Percentiles rank a stretch among this genome's conserved stretches.
phyloP scores from a whole-genome alignment of 768 basidiomycete genomes.

The Vishniacozyma victoriae region DNA sequence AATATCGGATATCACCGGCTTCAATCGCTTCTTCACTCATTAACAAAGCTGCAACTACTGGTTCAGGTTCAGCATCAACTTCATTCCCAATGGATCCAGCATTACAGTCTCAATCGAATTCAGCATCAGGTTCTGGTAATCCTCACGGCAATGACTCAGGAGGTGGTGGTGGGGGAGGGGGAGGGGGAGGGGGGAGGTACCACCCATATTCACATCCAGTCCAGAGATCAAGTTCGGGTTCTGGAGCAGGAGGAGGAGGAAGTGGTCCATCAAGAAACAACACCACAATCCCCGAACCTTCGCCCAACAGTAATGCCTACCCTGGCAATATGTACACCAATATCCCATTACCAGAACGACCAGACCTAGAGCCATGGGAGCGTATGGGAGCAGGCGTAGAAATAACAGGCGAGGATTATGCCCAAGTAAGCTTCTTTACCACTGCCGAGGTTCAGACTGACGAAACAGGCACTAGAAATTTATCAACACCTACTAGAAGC shows the following conservation, averaged over 20 bases:
- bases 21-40: neutral
- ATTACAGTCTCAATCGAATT: neutral
- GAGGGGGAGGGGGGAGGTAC: neutral
- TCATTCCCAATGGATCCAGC: neutral
- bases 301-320: conserved; percentile 10
- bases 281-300: neutral
- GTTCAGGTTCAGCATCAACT: neutral
- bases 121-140: neutral
- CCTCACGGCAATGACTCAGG: neutral
- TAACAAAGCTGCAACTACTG: neutral
- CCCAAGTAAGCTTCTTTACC: conserved; percentile 11
- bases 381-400: conserved; percentile 5
- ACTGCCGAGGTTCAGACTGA: neutral
- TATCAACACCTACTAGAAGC: conserved; percentile 8
- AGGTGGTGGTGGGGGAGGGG: neutral
- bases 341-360: conserved; percentile 12
- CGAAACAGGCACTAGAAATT: conserved; percentile 5
- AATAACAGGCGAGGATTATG: conserved; percentile 12
- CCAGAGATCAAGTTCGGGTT: neutral
- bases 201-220: neutral
- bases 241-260: too few species aligned
- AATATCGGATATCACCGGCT: conserved; percentile 5
- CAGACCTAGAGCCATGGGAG: neutral
- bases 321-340: conserved; percentile 12
- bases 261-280: neutral